Evolutionary conservation across 2,329 filamentous ascomycete genomes (phyloP), one percentile per base, ranked within the genome.

Genomic region (Beauveria caledonica): DNA sequence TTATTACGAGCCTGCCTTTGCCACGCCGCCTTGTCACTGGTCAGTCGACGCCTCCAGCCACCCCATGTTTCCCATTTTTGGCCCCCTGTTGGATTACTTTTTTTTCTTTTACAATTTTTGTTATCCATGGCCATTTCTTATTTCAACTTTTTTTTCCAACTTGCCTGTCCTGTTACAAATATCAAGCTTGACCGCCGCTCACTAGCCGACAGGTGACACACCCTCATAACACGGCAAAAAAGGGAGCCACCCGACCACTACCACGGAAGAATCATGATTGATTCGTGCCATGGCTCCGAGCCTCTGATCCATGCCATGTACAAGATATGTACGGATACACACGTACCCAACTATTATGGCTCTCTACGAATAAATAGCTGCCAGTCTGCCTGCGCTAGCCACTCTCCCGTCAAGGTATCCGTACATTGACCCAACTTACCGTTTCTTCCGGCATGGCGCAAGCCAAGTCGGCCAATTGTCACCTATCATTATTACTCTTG

Each of bases 391-490:
- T 45, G 52, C 52, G 52, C 52, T 55, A 55, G 21, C 27, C 27
- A 48, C 44, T 25, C 19, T 3, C 27, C 27, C 17, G 27, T 19
- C 17, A 29, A 5, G 40, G 29, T 19, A 9, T 7, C 36, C 11
- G 33, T 36, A 36, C 33, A 6, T 44, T 42, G 52, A 11, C n/a
- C 40, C 40, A 46, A 33, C 27, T 39, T 57, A 46, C 54, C 29
- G 42, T 57, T 57, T 57, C 42, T 57, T 57, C 54, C 54, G 44
- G 54, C 40, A 55, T 55, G 52, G 52, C 52, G 25, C 52, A 45
- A 55, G 42, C 27, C 25, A 48, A 56, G 44, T 39, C 19, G 33
- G 19, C 9, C 54, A 53, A 19, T 21, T 55, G 52, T 29, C 48
- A 51, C 27, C 21, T n/a, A 27, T 6, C 39, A 27, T 29, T 29